Percentiles rank a stretch among this genome's conserved stretches.
phyloP scores from a whole-genome alignment of 208 protist genomes.

The Trypanosomatidae sp. region DNA sequence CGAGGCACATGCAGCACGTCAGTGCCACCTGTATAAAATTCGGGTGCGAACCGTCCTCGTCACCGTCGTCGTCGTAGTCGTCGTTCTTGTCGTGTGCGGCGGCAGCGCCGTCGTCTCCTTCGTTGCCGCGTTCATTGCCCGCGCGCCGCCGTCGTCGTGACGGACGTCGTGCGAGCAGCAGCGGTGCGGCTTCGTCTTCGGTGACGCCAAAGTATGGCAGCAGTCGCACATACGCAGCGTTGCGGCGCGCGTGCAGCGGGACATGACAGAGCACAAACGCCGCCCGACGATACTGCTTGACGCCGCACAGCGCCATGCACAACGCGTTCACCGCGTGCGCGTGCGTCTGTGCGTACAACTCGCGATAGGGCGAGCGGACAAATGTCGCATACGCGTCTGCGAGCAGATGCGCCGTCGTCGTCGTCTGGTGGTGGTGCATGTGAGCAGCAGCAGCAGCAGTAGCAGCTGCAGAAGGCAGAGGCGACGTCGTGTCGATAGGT shows the following conservation, averaged over 20 bases:
- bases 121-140: constrained; percentile 9
- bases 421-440: no score
- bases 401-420: constrained; percentile 20
- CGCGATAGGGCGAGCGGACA: constrained; percentile 60
- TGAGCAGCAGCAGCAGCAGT: background rate
- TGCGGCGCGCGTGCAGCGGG: constrained; percentile 32
- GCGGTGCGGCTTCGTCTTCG: constrained; percentile 34
- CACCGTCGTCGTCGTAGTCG: background rate
- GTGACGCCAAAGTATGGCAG: constrained; percentile 57
- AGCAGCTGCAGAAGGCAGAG: background rate
- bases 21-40: constrained; percentile 78
- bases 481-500: background rate
- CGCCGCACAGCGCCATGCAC: constrained; percentile 37
- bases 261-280: constrained; percentile 81
- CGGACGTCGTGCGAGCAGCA: constrained; percentile 11
- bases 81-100: background rate
- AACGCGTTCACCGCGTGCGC: constrained; percentile 39
- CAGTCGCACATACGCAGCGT: constrained; percentile 33
- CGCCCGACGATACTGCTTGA: constrained; percentile 60
- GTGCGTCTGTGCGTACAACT: constrained; percentile 44
- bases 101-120: constrained; percentile 1
- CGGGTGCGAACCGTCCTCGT: constrained; percentile 22
- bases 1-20: constrained; percentile 87
- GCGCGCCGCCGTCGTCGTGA: background rate
- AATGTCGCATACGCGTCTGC: constrained; percentile 69